Conservation (phyloP, 2,329 filamentous ascomycete genomes). For the Teratosphaeriaceae sp. region DNA sequence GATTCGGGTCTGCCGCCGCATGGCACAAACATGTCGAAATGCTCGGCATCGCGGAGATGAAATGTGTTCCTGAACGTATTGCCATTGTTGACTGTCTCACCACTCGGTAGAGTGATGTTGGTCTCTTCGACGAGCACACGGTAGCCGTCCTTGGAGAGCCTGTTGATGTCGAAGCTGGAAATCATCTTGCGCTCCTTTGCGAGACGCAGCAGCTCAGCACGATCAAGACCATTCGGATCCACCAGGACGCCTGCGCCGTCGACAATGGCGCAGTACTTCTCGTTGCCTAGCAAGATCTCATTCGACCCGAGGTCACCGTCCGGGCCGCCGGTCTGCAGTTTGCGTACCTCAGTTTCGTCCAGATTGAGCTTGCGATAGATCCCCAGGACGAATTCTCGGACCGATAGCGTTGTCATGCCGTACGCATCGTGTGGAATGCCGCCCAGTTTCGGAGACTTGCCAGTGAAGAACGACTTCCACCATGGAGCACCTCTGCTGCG, state of each 20-base stretch:
- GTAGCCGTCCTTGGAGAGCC: slow-evolving; percentile 83
- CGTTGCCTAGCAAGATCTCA: slow-evolving; percentile 91
- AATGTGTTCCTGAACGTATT: slow-evolving; percentile 97
- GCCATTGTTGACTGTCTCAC: slow-evolving; percentile 83
- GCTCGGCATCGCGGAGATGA: slow-evolving; percentile 64
- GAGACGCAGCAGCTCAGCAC: slow-evolving; percentile 72
- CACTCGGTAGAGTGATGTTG: slow-evolving; percentile 79
- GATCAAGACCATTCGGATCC: slow-evolving; percentile 84
- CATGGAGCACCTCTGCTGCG: slow-evolving; percentile 80
- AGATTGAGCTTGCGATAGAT: slow-evolving; percentile 96
- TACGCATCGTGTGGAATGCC: slow-evolving; percentile 95
- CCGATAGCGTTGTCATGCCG: slow-evolving; percentile 95
- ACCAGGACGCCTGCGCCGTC: slow-evolving; percentile 93
- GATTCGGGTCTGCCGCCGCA: slow-evolving; percentile 96
- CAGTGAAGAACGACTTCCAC: slow-evolving; percentile 99
- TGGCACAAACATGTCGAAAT: slow-evolving; percentile 86
- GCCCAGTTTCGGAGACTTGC: slow-evolving; percentile 91
- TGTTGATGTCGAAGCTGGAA: slow-evolving; percentile 72
- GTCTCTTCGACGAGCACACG: slow-evolving; percentile 86
- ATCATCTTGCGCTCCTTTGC: slow-evolving; percentile 89
- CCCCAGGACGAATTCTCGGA: slow-evolving; percentile 90
- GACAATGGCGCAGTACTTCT: slow-evolving; percentile 93
- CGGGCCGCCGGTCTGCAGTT: slow-evolving; percentile 96
- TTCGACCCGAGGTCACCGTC: slow-evolving; percentile 97
- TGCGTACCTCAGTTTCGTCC: slow-evolving; percentile 75